These are phyloP conservation scores for Rubroboletus pulcherrimus DNA, from an alignment of 768 basidiomycete genomes.

Conservation along the genomic window DNA sequence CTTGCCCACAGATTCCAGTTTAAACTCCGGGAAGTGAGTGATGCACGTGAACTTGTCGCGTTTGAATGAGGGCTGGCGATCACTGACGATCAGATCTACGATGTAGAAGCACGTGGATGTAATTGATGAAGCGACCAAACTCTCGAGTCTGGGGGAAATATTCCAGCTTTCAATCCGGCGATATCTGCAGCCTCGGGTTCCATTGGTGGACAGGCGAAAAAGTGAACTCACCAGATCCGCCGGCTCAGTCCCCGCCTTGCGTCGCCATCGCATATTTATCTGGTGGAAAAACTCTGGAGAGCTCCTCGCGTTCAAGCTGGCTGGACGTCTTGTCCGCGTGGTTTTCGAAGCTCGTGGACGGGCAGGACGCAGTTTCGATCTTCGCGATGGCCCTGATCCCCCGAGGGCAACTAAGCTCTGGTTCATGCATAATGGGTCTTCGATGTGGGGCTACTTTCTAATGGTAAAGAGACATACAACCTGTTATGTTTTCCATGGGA, in stretches of 20 bases:
- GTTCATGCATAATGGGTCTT: background rate
- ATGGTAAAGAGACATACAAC: background rate
- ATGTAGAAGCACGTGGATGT: background rate
- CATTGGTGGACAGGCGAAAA: background rate
- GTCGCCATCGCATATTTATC: background rate
- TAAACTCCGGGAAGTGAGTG: background rate
- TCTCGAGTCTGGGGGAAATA: background rate
- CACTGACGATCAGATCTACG: slow-evolving; percentile 2
- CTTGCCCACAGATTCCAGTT: background rate
- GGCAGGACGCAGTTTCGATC: background rate
- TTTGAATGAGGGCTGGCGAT: background rate
- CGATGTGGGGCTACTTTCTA: background rate
- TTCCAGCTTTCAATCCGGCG: background rate
- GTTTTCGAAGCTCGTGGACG: background rate
- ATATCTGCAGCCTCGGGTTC: background rate
- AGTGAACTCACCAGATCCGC: background rate
- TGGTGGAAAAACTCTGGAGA: background rate
- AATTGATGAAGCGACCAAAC: background rate
- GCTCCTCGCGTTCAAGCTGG: background rate
- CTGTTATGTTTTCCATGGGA: background rate
- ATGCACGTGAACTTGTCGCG: background rate
- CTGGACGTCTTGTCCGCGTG: background rate
- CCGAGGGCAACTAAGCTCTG: background rate
- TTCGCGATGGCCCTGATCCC: background rate
- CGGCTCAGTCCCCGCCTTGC: background rate